Evolutionary conservation across 164 flowering plant genomes (phyloP), one percentile per base, ranked within the genome.

Genomic region (Umbilicus rupestris): DNA sequence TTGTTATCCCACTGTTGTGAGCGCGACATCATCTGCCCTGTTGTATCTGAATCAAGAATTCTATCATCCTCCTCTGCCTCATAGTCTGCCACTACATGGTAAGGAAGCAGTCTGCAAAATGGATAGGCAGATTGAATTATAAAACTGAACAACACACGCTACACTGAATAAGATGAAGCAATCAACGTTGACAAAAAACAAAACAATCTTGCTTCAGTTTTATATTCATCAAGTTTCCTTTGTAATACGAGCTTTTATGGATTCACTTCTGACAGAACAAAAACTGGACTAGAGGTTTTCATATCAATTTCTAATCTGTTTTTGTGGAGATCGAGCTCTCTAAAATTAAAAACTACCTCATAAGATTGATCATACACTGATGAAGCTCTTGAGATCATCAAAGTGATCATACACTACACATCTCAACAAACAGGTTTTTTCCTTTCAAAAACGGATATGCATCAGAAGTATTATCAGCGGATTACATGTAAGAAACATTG

Each of bases 41-140:
- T 89, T n/a, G 90, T 82, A 76, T 92, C 97, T 35, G 97, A 86
- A 75, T 91, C 97, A 45, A 94, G 95, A 62, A 94, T 84, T 76
- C 87, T 84, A 78, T 94, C 97, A 76, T 91, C 99, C 72, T 91
- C 97, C 76, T 94, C 97, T 11, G 97, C 97, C 78, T 94, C 99
- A 78, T 94, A 94, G 75, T 94, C 99, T 22, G 99, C 99, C 72
- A 91, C 96, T 3, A 94, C 99, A 78, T 91, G 99, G 74, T 94
- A 94, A 12, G 99, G 96, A 37, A 94, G 77, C 45, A 94, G 72
- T 84, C 99, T 94, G 84, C 67, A 67, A 14, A 65, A 57, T 71
- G 44, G 67, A n/a, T n/a, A 41, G 52, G 12, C 44, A 35, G 22
- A 39, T 35, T 33, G 44, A 29, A 62, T 39, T 20, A 39, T 11